Evolutionary conservation across 371 early-diverging fungal genomes (phyloP), one percentile per base, ranked within the genome.

Genomic region (Choanephora cucurbitarum): DNA sequence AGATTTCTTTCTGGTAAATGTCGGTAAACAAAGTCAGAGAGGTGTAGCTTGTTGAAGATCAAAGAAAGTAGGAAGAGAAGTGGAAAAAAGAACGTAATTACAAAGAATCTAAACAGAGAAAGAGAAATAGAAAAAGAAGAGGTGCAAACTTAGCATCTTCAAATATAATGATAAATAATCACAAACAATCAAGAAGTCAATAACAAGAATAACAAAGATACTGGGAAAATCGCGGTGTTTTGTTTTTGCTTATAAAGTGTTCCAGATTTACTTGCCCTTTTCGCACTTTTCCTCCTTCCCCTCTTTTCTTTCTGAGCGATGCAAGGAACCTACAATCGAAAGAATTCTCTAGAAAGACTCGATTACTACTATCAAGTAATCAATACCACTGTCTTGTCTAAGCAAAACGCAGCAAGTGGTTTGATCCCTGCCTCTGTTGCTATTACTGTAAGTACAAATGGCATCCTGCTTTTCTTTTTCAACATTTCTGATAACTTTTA

Each of bases 381-480:
- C 46, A 73, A 84, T 18, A 75, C 85, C 34, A 88, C 92, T 22
- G 92, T 93, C 58, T 69, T 94, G 21, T 76, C 86, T 1, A 75
- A 90, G 14, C 93, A 93, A 66, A 88, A 92, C 63, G 84, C 93
- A 7, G 86, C 83, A 23, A 91, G 91, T 31, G 95, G 95, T n/a
- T 71, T 91, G 75, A 91, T 95, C 44, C 95, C 93, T 13, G 95
- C 95, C 5, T 91, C 91, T 3, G 91, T 91, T 6, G 93, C 95
- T 31, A 85, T 95, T 33, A 93, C 92, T 0, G 79, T 78, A 70
- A 62, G 58, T 51, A 13, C 22, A 14, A 52, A 32, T 31, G 23
- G 7, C 28, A 28, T 28, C 7, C 7, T 28, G 7, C 7, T 7
- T 28, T 15, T 32, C 9, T 18, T 23, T 34, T 45, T 17, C 13